These are phyloP conservation scores for Fusarium sp. DNA, from an alignment of 2,329 filamentous ascomycete species.

Conservation along the genomic window DNA sequence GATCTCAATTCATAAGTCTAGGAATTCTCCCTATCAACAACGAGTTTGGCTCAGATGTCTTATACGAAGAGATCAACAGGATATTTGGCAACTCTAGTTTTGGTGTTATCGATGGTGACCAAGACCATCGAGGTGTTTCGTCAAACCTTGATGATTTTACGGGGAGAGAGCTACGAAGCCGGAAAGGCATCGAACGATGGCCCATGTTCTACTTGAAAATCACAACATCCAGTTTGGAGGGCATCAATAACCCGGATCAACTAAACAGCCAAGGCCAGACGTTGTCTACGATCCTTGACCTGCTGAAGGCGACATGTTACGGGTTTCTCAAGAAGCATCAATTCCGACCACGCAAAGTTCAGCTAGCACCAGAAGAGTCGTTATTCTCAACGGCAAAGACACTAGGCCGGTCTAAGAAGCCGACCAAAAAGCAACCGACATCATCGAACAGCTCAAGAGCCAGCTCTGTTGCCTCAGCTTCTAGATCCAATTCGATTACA, in stretches of 20 bases:
- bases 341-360: constrained; percentile 66
- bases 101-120: constrained; percentile 67
- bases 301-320: constrained; percentile 75
- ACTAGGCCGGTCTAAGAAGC: constrained; percentile 28
- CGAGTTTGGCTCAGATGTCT: constrained; percentile 67
- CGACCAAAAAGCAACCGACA: constrained; percentile 18
- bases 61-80: constrained; percentile 84
- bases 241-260: constrained; percentile 52
- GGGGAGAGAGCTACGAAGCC: constrained; percentile 61
- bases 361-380: constrained; percentile 38
- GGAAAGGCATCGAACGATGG: constrained; percentile 79
- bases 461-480: constrained; percentile 18
- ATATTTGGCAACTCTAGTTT: constrained; percentile 83
- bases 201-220: constrained; percentile 91
- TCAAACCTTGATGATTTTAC: constrained; percentile 61
- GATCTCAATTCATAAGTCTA: constrained; percentile 83
- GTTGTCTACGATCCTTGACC: constrained; percentile 63
- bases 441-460: constrained; percentile 30
- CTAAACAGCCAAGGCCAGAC: constrained; percentile 60
- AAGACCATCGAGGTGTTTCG: constrained; percentile 48
- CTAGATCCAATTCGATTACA: constrained; percentile 3
- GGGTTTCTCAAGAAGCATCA: constrained; percentile 81
- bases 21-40: constrained; percentile 74
- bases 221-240: constrained; percentile 49
- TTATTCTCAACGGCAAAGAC: constrained; percentile 44